Percentiles rank a stretch among this genome's conserved stretches.
Evolutionary conservation across 495 filamentous ascomycete species (phyloP).

Genomic region (Annulohypoxylon stygium): DNA sequence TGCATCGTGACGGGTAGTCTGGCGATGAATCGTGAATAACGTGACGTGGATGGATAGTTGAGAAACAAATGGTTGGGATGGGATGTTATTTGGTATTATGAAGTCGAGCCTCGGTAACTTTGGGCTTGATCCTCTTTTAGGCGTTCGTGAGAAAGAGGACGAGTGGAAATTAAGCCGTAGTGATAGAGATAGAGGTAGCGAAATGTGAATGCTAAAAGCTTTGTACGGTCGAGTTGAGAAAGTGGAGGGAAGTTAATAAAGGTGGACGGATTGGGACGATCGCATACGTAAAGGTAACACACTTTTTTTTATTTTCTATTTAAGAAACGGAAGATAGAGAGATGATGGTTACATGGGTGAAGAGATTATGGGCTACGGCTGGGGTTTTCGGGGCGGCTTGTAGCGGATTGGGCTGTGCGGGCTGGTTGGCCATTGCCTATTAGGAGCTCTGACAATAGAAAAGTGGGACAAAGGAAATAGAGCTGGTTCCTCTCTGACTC

Average conservation of each 20-base stretch:
- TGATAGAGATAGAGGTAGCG: conserved; percentile 9
- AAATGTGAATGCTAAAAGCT: background rate
- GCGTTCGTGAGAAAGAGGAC: background rate
- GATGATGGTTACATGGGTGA: conserved; percentile 11
- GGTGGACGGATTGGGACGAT: conserved; percentile 42
- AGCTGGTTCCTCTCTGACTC: conserved; percentile 33
- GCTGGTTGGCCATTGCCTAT: background rate
- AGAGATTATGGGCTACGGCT: conserved; percentile 7
- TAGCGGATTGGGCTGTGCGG: background rate
- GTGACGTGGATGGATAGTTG: conserved; percentile 2
- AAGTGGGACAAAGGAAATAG: conserved; percentile 23
- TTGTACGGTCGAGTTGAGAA: conserved; percentile 10
- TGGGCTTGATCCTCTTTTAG: conserved; percentile 17
- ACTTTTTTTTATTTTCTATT: conserved; percentile 23
- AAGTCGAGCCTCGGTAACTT: background rate
- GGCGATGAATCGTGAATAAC: conserved; percentile 21
- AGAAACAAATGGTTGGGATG: conserved; percentile 12
- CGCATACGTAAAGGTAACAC: conserved; percentile 39
- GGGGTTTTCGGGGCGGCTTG: background rate
- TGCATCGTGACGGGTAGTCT: conserved; percentile 73
- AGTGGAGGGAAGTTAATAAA: conserved; percentile 35
- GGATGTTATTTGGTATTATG: background rate
- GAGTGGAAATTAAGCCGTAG: conserved; percentile 10
- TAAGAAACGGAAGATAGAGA: conserved; percentile 29
- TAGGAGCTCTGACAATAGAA: conserved; percentile 31